A percentile compares a stretch with the other conserved stretches of the same genome.
Evolutionary conservation across 2,329 filamentous ascomycete genomes (phyloP).

Genomic region (Penicillium sp.): DNA sequence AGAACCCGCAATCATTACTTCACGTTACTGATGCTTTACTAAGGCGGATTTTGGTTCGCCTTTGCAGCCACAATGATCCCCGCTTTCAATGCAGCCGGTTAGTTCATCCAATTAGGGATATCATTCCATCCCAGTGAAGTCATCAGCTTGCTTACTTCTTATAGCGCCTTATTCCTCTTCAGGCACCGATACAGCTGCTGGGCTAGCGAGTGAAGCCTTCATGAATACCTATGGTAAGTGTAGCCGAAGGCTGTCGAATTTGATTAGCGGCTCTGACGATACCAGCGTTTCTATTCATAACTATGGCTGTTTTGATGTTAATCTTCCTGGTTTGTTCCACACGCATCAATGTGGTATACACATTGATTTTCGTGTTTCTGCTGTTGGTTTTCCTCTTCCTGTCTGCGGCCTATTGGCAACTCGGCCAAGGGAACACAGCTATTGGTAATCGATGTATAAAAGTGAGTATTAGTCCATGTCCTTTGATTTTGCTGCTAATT

Average conservation of each 20-base stretch:
- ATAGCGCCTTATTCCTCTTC: constrained; percentile 29
- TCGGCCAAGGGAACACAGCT: constrained; percentile 43
- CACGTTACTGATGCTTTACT: background rate
- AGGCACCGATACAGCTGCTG: constrained; percentile 23
- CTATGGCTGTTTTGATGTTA: constrained; percentile 65
- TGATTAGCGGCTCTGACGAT: background rate
- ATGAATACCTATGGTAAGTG: constrained; percentile 25
- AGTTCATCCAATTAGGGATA: constrained; percentile 49
- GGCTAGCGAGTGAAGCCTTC: constrained; percentile 22
- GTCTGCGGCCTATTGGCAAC: constrained; percentile 59
- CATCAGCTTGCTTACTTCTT: background rate
- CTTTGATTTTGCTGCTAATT: background rate
- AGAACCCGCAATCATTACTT: background rate
- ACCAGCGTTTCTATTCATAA: constrained; percentile 58
- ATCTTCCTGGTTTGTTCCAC: constrained; percentile 68
- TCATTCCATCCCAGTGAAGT: constrained; percentile 49
- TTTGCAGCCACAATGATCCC: constrained; percentile 57
- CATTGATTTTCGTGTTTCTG: constrained; percentile 66
- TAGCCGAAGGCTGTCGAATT: accelerated
- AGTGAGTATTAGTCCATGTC: constrained; percentile 12
- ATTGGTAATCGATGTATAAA: constrained; percentile 31
- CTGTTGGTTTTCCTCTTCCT: constrained; percentile 58
- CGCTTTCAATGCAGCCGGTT: constrained; percentile 51
- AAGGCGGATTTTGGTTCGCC: constrained; percentile 54
- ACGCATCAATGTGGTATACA: constrained; percentile 69